Conservation (phyloP, 306 rosid genomes). For the Hylodesmum podocarpum region DNA sequence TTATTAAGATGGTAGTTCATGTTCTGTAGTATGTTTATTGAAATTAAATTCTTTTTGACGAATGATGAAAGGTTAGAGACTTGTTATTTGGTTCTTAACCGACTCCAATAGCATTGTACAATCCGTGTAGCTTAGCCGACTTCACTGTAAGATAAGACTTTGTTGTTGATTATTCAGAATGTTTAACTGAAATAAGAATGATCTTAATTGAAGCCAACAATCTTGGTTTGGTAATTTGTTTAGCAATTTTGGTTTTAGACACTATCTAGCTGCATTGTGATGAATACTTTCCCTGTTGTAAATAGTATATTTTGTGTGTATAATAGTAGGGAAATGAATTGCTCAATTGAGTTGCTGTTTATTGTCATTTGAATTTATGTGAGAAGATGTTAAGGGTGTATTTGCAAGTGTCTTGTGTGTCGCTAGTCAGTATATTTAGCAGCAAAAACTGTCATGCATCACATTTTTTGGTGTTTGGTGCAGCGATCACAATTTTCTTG, state of each 20-base stretch:
- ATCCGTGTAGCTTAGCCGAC: not conserved
- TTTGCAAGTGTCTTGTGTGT: not conserved
- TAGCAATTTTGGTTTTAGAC: not conserved
- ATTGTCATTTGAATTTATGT: conserved; percentile 8
- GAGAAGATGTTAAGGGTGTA: not conserved
- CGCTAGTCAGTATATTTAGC: not conserved
- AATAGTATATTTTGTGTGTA: not conserved
- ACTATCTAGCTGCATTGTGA: not conserved
- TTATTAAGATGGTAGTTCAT: conserved; percentile 21
- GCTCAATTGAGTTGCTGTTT: not conserved
- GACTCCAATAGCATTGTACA: not conserved
- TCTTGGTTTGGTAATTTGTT: not conserved
- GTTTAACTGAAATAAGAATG: not conserved
- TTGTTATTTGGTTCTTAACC: not conserved
- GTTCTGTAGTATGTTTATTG: not conserved
- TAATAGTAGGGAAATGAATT: conserved; percentile 12
- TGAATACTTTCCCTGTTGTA: conserved; percentile 1
- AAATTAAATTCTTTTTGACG: not conserved
- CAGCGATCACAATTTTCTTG: not conserved
- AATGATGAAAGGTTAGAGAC: not conserved
- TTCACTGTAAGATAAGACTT: not conserved
- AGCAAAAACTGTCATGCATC: conserved; percentile 4
- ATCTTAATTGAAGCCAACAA: not conserved
- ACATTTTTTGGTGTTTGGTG: not conserved
- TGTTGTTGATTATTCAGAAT: not conserved